Base-by-base conservation (phyloP, 495 filamentous ascomycete genomes). In the Penicillium cosmopolitanum region DNA sequence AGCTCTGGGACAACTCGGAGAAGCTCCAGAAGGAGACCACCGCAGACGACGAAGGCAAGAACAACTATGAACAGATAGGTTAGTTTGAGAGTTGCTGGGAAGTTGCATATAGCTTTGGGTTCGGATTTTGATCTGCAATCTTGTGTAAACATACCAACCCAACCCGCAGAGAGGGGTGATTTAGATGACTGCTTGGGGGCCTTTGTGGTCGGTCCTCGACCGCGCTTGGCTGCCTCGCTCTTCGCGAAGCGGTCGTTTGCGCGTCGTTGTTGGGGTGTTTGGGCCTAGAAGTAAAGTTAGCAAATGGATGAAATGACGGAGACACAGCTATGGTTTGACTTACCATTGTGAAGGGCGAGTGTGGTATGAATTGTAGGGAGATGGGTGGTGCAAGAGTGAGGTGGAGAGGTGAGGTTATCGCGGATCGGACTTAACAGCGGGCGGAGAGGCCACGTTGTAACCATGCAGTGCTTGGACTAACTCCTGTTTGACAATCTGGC, bases 261-360 rank as follows among this genome's bases (percentile, higher is more conserved):
- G 68, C 85, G 86, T 63, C 93, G 89, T 80, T 98, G 96, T 73
- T 93, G 85, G 31, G 92, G 93, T 60, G 95, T 98, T 88, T 98
- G 95, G 28, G 89, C 89, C 93, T 98, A 31, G 28, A 31, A 31
- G 28, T 9, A 8, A n/a, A 40, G 36, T 40, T 40, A 40, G 3
- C n/a, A 23, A 3, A 23, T 23, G 23, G 23, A 3, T 23, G 23
- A 23, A 3, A 23, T 23, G 23, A 1, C 3, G 23, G 23, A 23
- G 23, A 23, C 4, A 4, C 0, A 23, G 23, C 23, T 23, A 23
- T 40, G 11, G 9, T 40, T 40, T 15, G 15, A 40, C 36, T 40
- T 12, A 40, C 36, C 36, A 40, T 40, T 40, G 36, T 40, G 15
- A 1, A 40, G 5, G n/a, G 15, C 4, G 36, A 5, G 12, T 13